Evolutionary conservation across 257 asterid species (phyloP).

Genomic region (Nyctanthes arbortristis): DNA sequence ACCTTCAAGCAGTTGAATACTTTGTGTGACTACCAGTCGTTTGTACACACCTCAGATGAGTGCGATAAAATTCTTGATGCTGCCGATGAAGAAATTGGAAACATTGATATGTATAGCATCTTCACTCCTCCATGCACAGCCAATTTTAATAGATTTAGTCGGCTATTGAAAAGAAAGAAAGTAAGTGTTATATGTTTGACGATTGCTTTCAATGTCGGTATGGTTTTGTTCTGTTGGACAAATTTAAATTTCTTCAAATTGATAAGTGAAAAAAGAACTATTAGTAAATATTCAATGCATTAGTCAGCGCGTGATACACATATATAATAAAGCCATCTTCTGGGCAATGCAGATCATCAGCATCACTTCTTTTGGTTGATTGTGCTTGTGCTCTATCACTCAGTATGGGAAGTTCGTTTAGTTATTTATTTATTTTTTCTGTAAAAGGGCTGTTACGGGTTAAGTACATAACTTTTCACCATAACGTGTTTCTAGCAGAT

Average conservation of each 20-base stretch:
- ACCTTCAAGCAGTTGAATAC: slow-evolving; percentile 71
- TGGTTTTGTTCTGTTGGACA: neutral
- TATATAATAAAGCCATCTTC: too few species aligned
- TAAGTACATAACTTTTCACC: too few species aligned
- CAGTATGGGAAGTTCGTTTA: too few species aligned
- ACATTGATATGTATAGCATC: slow-evolving; percentile 83
- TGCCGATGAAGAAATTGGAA: slow-evolving; percentile 73
- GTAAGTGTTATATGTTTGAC: slow-evolving; percentile 40
- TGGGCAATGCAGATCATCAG: neutral
- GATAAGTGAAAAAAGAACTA: neutral
- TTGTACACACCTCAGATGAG: slow-evolving; percentile 42
- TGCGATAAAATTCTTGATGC: slow-evolving; percentile 54
- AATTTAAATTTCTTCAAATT: neutral
- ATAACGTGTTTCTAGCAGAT: neutral
- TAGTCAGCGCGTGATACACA: too few species aligned
- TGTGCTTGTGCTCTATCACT: too few species aligned
- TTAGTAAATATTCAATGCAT: too few species aligned
- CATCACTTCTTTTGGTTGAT: neutral
- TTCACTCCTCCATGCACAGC: slow-evolving; percentile 86
- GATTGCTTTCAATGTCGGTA: neutral
- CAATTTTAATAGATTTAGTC: slow-evolving; percentile 45
- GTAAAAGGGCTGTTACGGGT: too few species aligned
- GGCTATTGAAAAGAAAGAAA: slow-evolving; percentile 40
- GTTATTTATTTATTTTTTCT: too few species aligned
- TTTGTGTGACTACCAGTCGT: slow-evolving; percentile 56